Conservation (phyloP, 2,329 filamentous ascomycete genomes). For the Curvularia verruculosa region DNA sequence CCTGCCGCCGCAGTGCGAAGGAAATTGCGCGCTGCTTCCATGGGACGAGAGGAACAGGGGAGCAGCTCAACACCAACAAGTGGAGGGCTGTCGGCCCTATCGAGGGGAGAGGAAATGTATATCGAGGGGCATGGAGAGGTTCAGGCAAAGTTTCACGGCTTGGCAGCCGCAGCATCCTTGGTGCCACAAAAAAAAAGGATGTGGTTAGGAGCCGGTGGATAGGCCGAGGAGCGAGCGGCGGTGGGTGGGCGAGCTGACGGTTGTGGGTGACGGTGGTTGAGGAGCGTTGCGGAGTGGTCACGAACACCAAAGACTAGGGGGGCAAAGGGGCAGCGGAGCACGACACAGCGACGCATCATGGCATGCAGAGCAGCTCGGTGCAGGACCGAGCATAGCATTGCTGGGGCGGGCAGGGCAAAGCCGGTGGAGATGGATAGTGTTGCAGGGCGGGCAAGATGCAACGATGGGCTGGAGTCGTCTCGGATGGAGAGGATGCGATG, state of each 20-base stretch:
- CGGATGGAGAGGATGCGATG: conserved; percentile 15
- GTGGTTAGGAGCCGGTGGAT: conserved; percentile 1
- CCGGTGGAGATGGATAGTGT: not conserved
- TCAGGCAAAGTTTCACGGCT: not conserved
- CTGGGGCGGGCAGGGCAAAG: not conserved
- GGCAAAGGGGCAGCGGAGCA: not conserved
- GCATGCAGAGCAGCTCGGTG: not conserved
- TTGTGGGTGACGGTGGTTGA: conserved; percentile 2
- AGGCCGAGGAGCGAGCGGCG: conserved; percentile 8
- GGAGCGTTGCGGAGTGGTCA: conserved; percentile 3
- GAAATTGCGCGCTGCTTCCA: conserved; percentile 7
- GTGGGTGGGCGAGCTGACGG: conserved; percentile 7
- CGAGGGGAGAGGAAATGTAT: no score
- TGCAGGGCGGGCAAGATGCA: not conserved
- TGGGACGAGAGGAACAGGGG: not conserved
- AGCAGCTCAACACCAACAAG: conserved; percentile 3
- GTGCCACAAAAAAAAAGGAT: conserved; percentile 1
- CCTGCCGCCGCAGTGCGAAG: not conserved
- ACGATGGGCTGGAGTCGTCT: not conserved
- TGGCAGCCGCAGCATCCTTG: not conserved
- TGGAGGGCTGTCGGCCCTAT: not conserved
- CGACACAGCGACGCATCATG: not conserved
- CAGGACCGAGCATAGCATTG: not conserved
- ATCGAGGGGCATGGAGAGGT: not conserved
- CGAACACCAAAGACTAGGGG: conserved; percentile 5